Conservation (phyloP, 2,329 filamentous ascomycete genomes). For the Cordyceps cateniannulata region DNA sequence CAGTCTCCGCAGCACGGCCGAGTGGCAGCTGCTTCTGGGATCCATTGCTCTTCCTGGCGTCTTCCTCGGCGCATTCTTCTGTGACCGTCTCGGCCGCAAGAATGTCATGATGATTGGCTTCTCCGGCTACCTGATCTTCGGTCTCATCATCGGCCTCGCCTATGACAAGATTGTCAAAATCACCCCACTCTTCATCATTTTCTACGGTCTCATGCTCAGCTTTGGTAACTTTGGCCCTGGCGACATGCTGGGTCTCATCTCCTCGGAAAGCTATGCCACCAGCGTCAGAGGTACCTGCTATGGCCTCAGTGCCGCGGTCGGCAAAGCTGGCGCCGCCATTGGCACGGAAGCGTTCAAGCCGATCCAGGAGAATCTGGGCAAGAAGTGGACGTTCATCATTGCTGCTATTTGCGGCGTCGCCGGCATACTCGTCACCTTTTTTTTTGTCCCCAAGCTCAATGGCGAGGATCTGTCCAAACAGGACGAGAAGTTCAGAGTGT, state of each 20-base stretch:
- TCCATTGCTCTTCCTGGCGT: constrained; percentile 41
- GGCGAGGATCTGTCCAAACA: constrained; percentile 36
- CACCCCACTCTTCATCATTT: constrained; percentile 43
- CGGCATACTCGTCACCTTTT: constrained; percentile 39
- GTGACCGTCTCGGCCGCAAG: constrained; percentile 41
- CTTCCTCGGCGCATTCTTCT: constrained; percentile 41
- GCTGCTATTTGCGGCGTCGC: constrained; percentile 43
- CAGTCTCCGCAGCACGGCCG: constrained; percentile 32
- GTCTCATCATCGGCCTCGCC: constrained; percentile 43
- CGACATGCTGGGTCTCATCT: constrained; percentile 43
- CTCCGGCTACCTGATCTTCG: constrained; percentile 42
- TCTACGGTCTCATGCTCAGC: constrained; percentile 45
- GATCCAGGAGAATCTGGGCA: constrained; percentile 37
- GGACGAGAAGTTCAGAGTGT: constrained; percentile 38
- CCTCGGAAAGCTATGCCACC: constrained; percentile 45
- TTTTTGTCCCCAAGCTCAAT: constrained; percentile 39
- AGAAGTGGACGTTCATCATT: constrained; percentile 46
- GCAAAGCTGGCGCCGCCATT: constrained; percentile 44
- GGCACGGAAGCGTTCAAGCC: constrained; percentile 45
- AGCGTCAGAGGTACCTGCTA: constrained; percentile 46
- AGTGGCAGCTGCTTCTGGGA: constrained; percentile 42
- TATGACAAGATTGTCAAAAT: constrained; percentile 42
- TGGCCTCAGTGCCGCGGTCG: constrained; percentile 43
- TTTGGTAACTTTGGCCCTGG: constrained; percentile 44
- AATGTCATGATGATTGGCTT: constrained; percentile 46